Conservation (phyloP, 768 basidiomycete species). For the Pulveroboletus ravenelii region DNA sequence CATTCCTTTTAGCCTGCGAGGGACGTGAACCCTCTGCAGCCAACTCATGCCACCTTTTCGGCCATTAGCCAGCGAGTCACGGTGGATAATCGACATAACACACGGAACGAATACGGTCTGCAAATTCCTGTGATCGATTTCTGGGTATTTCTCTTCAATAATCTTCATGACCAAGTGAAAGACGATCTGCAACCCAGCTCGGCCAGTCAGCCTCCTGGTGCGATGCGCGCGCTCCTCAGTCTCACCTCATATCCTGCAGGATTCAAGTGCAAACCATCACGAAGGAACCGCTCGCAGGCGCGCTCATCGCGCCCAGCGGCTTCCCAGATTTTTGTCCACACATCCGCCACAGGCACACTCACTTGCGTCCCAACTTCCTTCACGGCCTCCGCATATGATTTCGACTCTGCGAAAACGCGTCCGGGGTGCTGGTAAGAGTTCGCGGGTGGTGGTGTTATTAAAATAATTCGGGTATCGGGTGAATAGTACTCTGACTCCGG, state of each 20-base stretch:
- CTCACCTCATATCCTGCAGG: conserved; percentile 66
- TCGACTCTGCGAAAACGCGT: conserved; percentile 58
- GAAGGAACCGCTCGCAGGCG: conserved; percentile 47
- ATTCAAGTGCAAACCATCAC: conserved; percentile 81
- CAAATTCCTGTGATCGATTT: conserved; percentile 63
- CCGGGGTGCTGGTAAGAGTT: conserved; percentile 55
- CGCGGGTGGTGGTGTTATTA: conserved; percentile 84
- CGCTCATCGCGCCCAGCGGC: conserved; percentile 59
- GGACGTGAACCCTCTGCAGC: conserved; percentile 3
- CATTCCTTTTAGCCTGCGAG: conserved; percentile 19
- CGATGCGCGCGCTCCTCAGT: background rate
- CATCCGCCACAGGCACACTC: conserved; percentile 56
- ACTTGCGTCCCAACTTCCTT: conserved; percentile 42
- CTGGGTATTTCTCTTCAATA: conserved; percentile 57
- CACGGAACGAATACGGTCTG: conserved; percentile 56
- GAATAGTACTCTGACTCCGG: conserved; percentile 63
- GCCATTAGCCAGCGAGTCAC: background rate
- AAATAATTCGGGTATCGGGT: conserved; percentile 66
- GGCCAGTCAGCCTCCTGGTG: background rate
- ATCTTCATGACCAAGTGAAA: conserved; percentile 58
- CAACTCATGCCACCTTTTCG: conserved; percentile 24
- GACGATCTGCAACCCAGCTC: conserved; percentile 45
- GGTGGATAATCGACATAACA: conserved; percentile 35
- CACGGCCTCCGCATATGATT: conserved; percentile 67
- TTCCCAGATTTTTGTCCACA: conserved; percentile 72